Conservation (phyloP, 257 asterid genomes). For the Plectranthus barbatus region DNA sequence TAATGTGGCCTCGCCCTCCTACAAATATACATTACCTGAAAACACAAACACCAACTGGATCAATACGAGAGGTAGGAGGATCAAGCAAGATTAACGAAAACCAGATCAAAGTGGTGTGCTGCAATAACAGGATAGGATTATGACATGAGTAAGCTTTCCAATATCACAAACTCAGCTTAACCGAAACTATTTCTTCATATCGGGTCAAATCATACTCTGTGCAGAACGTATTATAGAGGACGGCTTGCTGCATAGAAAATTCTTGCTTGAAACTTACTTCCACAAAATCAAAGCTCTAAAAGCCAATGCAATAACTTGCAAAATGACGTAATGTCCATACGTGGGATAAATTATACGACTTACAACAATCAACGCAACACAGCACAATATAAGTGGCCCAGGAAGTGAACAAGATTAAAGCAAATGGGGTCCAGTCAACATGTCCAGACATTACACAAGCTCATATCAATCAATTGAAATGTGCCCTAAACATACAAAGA, state of each 20-base stretch:
- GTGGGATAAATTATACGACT: neutral
- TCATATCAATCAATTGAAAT: neutral
- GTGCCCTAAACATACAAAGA: neutral
- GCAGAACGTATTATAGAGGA: neutral
- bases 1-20: slow-evolving; percentile 7
- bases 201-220: neutral
- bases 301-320: neutral
- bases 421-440: neutral
- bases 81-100: neutral
- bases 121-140: neutral
- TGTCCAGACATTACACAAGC: neutral
- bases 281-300: neutral
- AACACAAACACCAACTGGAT: neutral
- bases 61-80: neutral
- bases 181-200: neutral
- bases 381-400: neutral
- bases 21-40: slow-evolving; percentile 29
- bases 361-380: neutral
- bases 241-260: neutral
- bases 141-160: neutral
- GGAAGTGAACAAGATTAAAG: neutral
- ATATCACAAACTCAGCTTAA: neutral
- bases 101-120: neutral
- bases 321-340: neutral
- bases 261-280: neutral